These are phyloP conservation scores for Daucus carota DNA, from an alignment of 129 eudicot species.

Conservation along the genomic window DNA sequence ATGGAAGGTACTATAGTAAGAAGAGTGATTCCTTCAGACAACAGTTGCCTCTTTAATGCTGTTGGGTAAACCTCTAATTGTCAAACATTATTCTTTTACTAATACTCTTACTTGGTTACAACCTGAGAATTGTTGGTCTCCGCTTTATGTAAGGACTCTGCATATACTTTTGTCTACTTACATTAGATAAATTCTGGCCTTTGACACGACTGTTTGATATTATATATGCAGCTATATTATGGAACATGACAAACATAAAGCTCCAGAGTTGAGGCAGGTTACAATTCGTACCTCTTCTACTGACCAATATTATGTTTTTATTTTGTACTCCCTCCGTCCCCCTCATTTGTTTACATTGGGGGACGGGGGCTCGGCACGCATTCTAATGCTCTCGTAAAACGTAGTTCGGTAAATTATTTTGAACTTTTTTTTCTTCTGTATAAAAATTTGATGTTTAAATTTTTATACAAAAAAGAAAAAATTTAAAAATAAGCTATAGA, in stretches of 20 bases:
- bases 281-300: neutral
- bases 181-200: neutral
- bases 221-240: slow-evolving; percentile 60
- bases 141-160: neutral
- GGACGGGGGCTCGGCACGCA: too few species aligned
- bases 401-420: too few species aligned
- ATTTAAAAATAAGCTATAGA: too few species aligned
- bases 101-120: neutral
- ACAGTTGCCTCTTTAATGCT: slow-evolving; percentile 94
- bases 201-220: neutral
- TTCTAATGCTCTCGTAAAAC: too few species aligned
- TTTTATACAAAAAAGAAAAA: too few species aligned
- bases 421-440: too few species aligned
- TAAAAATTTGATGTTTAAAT: too few species aligned
- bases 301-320: neutral
- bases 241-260: slow-evolving; percentile 85
- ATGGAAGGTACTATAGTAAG: slow-evolving; percentile 85
- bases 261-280: slow-evolving; percentile 89
- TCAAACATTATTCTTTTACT: neutral
- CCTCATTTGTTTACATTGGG: too few species aligned
- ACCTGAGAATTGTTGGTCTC: neutral
- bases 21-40: slow-evolving; percentile 94
- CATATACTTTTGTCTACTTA: neutral
- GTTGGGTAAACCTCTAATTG: slow-evolving; percentile 56
- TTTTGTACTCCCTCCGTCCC: too few species aligned